These are phyloP conservation scores for Pseudozyma tsukubaensis DNA, from an alignment of 1,284 basidiomycete genomes.

Conservation along the genomic window DNA sequence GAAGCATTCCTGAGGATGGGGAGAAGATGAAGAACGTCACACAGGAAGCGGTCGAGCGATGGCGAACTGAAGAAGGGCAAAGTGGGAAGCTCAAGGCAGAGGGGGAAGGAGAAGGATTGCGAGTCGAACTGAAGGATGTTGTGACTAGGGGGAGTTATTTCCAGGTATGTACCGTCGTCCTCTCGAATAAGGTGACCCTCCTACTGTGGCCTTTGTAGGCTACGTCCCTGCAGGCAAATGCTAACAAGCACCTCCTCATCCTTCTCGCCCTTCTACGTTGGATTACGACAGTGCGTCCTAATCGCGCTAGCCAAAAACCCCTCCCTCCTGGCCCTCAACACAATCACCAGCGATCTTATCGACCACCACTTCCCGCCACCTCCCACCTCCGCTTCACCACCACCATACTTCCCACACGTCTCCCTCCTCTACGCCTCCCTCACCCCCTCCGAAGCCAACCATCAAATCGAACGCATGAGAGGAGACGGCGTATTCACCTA, in stretches of 20 bases:
- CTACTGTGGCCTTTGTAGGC: no score
- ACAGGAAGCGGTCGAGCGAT: not conserved
- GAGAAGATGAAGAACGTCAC: constrained; percentile 5
- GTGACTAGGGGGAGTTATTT: constrained; percentile 27
- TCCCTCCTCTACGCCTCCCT: constrained; percentile 42
- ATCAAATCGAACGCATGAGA: constrained; percentile 22
- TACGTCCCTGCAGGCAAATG: no score
- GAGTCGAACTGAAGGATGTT: constrained; percentile 16
- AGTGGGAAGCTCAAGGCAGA: not conserved
- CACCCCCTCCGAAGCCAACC: constrained; percentile 13
- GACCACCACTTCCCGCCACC: constrained; percentile 19
- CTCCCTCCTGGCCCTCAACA: constrained; percentile 12
- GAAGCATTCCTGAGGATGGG: not conserved
- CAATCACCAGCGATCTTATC: constrained; percentile 2
- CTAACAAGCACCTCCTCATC: not conserved
- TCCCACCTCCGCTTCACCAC: not conserved
- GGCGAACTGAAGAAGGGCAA: constrained; percentile 4
- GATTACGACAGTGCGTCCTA: constrained; percentile 29
- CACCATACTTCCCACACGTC: constrained; percentile 42
- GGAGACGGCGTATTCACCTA: constrained; percentile 1
- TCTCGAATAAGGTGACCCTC: not conserved
- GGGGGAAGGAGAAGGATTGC: not conserved
- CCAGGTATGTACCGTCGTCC: constrained; percentile 10
- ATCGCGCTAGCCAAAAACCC: constrained; percentile 10
- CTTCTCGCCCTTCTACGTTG: not conserved